A percentile compares a stretch with the other conserved stretches of the same genome.
These are phyloP conservation scores for Xerocomus amazonicus DNA, from an alignment of 1,284 basidiomycete species.

Conservation along the genomic window DNA sequence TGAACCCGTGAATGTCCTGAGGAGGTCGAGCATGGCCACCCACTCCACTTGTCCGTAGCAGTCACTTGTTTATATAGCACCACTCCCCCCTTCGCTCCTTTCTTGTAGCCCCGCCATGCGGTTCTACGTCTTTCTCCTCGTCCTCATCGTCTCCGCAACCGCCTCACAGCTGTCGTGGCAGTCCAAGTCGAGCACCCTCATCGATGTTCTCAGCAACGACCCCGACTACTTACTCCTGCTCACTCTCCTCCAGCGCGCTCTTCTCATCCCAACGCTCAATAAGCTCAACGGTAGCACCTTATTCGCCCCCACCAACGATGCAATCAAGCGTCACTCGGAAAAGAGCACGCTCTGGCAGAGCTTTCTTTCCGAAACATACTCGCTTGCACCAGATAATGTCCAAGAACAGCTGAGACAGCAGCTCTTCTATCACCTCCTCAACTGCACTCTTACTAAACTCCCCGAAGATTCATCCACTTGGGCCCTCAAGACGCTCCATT, in stretches of 20 bases:
- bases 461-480: conserved; percentile 41
- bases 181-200: conserved; percentile 46
- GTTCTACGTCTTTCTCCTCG: conserved; percentile 37
- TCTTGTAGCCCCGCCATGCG: conserved; percentile 31
- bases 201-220: conserved; percentile 77
- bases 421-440: conserved; percentile 93
- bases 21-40: conserved; percentile 55
- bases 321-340: conserved; percentile 56
- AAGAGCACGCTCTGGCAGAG: conserved; percentile 47
- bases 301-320: conserved; percentile 94
- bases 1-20: conserved; percentile 53
- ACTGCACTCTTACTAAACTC: conserved; percentile 64
- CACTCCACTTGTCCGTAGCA: conserved; percentile 5
- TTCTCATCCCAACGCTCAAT: conserved; percentile 90
- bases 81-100: conserved; percentile 2
- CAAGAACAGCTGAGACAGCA: conserved; percentile 83
- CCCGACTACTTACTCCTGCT: conserved; percentile 80
- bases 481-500: conserved; percentile 66
- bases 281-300: conserved; percentile 79
- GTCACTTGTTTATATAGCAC: conserved; percentile 9
- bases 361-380: conserved; percentile 39
- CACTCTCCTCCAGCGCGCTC: conserved; percentile 77
- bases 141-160: conserved; percentile 28
- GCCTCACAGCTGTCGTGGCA: conserved; percentile 34
- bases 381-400: conserved; percentile 70